A percentile compares a stretch with the other conserved stretches of the same genome.
Evolutionary conservation across 2,329 filamentous ascomycete species (phyloP).

Genomic region (Cladophialophora psammophila): DNA sequence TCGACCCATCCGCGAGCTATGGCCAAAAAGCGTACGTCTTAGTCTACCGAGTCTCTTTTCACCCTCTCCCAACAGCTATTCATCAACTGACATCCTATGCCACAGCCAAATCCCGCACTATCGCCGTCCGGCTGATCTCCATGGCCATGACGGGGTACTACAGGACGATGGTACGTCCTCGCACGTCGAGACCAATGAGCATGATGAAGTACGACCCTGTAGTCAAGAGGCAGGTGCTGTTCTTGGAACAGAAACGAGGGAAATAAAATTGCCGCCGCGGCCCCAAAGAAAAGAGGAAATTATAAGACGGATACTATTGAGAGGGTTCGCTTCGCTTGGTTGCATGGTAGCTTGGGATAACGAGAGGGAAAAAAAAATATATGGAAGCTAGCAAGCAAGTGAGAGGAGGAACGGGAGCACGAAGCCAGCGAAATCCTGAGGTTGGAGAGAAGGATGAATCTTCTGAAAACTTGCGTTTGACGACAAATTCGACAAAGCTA

Average conservation of each 20-base stretch:
- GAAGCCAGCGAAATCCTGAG: too few relatives aligned
- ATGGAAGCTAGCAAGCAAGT: too few relatives aligned
- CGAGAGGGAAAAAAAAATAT: too few relatives aligned
- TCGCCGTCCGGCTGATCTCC: constrained; percentile 91
- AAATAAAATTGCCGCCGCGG: constrained; percentile 16
- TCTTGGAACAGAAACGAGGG: constrained; percentile 86
- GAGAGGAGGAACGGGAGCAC: too few relatives aligned
- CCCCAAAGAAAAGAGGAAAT: neutral
- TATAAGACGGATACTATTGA: neutral
- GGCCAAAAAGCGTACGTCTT: constrained; percentile 19
- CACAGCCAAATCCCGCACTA: constrained; percentile 85
- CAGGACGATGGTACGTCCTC: constrained; percentile 85
- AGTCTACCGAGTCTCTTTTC: neutral
- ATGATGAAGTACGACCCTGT: constrained; percentile 99
- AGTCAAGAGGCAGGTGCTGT: constrained; percentile 93
- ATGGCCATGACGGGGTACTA: constrained; percentile 99
- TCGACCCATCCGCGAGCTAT: neutral
- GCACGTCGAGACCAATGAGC: constrained; percentile 82
- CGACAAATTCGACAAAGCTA: too few relatives aligned
- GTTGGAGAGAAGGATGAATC: too few relatives aligned
- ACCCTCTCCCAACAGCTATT: neutral
- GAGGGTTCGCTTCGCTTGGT: neutral
- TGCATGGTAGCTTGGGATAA: too few relatives aligned
- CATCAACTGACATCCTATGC: neutral
- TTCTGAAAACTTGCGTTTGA: too few relatives aligned